A percentile compares a stretch with the other conserved stretches of the same genome.
Conservation (phyloP, 2,329 filamentous ascomycete species). For the Pseudocercospora fuligena region DNA sequence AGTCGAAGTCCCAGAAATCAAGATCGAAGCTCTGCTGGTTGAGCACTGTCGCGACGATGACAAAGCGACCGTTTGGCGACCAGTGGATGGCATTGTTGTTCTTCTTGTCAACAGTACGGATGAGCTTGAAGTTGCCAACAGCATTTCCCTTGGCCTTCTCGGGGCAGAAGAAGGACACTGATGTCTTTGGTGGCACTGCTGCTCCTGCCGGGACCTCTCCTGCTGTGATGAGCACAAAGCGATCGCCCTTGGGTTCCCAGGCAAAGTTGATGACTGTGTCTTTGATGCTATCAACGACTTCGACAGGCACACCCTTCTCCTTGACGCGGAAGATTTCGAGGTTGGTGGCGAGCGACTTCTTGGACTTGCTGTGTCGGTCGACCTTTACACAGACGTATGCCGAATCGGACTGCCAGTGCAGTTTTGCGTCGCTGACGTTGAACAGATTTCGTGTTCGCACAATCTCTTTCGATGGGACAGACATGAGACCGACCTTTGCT, state of each 20-base stretch:
- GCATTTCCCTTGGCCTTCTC: conserved; percentile 86
- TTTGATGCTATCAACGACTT: conserved; percentile 97
- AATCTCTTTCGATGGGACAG: conserved; percentile 90
- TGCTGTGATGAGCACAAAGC: conserved; percentile 95
- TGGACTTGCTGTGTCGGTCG: conserved; percentile 97
- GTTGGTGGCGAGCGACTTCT: conserved; percentile 96
- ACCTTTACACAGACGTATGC: conserved; percentile 98
- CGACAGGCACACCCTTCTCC: conserved; percentile 97
- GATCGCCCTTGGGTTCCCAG: conserved; percentile 97
- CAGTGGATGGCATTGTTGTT: conserved; percentile 99
- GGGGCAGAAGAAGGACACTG: conserved; percentile 94
- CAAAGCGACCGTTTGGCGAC: conserved; percentile 94
- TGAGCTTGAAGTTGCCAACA: conserved; percentile 93
- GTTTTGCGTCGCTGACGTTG: conserved; percentile 95
- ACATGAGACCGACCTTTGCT: conserved; percentile 96
- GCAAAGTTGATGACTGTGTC: conserved; percentile 99
- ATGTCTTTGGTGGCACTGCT: conserved; percentile 88
- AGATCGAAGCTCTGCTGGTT: conserved; percentile 93
- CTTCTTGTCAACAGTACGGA: conserved; percentile 96
- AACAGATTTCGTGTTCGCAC: conserved; percentile 95
- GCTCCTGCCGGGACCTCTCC: conserved; percentile 78
- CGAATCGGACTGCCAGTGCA: conserved; percentile 97
- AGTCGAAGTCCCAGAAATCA: conserved; percentile 97
- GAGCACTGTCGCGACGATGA: conserved; percentile 89
- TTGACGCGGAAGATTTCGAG: conserved; percentile 96